Base-by-base conservation (phyloP, 163 green algal species). In the Scenedesmus sp. region DNA sequence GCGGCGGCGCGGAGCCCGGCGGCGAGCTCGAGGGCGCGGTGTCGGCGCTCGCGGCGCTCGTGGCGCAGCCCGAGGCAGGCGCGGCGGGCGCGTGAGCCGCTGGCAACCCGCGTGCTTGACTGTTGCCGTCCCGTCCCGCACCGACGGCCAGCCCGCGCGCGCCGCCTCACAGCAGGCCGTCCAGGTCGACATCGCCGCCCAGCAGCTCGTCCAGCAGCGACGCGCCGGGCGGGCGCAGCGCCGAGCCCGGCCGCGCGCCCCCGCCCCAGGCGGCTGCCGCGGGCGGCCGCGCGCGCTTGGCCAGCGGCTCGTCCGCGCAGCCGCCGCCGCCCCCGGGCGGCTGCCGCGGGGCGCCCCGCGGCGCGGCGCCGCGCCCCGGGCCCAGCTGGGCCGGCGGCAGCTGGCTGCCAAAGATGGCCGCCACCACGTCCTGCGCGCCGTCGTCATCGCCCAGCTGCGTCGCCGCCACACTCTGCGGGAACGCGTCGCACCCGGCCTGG, bases 341-440 rank as follows among this genome's bases (percentile, higher is more conserved):
- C n/a, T n/a, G n/a, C n/a, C n/a, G n/a, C n/a, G n/a, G n/a, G n/a
- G n/a, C n/a, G n/a, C n/a, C n/a, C n/a, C n/a, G n/a, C n/a, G n/a
- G n/a, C n/a, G n/a, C 29, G 60, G 18, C 48, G 56, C 56, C 26
- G n/a, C 28, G 28, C 28, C 28, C 26, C 11, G 36, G 26, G 58
- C 58, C 58, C 31, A 47, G 58, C 58, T 66, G 58, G 7, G 10
- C 7, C 39, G 7, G 7, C 14, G 18, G 26, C 60, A 80, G 26
- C 29, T 80, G 71, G 31, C 45, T 72, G 44, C 71, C 71, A 64
- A 70, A 70, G n/a, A 70, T 80, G 6, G 71, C 58, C 22, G 29
- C 24, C 7, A 80, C 45, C 2, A 80, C 58, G 24, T 63, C 70
- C 48, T 69, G 56, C 14, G 53, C 47, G 31, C n/a, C 53, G 22